Base-by-base conservation (phyloP, 176 grass and related monocot genomes). In the Oryza rufipogon region DNA sequence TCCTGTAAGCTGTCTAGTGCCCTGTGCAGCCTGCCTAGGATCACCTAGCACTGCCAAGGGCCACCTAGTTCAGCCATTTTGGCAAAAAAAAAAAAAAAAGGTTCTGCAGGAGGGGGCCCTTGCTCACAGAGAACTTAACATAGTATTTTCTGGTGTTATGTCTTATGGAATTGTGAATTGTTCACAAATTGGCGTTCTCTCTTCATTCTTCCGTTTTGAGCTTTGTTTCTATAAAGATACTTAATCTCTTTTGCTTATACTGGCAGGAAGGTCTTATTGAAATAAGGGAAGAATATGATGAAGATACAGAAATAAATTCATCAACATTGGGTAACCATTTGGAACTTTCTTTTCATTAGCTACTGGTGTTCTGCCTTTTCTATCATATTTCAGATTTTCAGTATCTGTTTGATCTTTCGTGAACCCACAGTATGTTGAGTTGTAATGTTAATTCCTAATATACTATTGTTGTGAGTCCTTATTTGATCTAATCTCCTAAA, bases 251-350 rank as follows among this genome's bases (percentile, higher is more conserved):
- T 81, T 89, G 30, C 78, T 61, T 26, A 82, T 67, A 75, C 45
- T 16, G 63, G 63, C 90, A 96, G 97, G 97, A 94, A 60, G 97
- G 93, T 81, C 91, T 99, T 80, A 82, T 99, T 82, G 96, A 99
- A 89, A 99, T 99, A 83, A 94, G 96, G 85, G 93, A 98, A 83
- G 96, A 96, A 66, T 99, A 92, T 68, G 80, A 89, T 46, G 96
- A 99, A 76, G 81, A 89, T 22, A 61, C 45, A 42, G 83, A 93
- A 73, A 81, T 76, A 12, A 60, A 75, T 79, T 47, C 47, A 66
- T 61, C 73, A 63, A 79, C 48, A 88, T 78, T 78, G 80, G 93
- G 90, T 92, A 84, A 66, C 7, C 75, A 71, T 70, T 65, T 73
- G 44, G 32, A 85, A 63, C 74, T 65, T 70, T 63, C 5, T 79